Conservation (phyloP, 164 flowering plant genomes). For the Vitis cinerea region DNA sequence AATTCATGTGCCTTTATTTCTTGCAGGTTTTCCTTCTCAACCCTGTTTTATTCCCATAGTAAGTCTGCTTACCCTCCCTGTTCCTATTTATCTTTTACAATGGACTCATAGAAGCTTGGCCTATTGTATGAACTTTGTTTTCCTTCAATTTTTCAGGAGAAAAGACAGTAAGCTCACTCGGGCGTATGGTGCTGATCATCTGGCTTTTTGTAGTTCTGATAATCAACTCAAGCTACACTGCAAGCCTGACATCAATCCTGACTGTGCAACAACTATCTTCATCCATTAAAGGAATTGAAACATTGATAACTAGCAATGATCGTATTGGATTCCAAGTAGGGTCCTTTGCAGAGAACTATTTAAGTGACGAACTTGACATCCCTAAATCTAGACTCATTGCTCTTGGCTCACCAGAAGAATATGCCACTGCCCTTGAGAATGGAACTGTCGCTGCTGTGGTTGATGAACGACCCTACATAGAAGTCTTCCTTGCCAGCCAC, state of each 20-base stretch:
- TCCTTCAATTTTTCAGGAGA: conserved; percentile 45
- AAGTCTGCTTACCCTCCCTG: conserved; percentile 22
- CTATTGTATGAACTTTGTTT: background rate
- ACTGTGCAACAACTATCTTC: conserved; percentile 63
- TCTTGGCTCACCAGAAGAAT: conserved; percentile 52
- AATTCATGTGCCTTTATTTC: background rate
- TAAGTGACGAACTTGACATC: conserved; percentile 53
- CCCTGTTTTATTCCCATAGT: conserved; percentile 74
- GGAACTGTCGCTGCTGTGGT: conserved; percentile 59
- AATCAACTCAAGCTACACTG: conserved; percentile 69
- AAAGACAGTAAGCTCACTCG: conserved; percentile 61
- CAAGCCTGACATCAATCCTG: conserved; percentile 24
- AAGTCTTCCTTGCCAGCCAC: conserved; percentile 48
- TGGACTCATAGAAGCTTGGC: background rate
- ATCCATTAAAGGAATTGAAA: conserved; percentile 53
- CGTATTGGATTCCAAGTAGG: conserved; percentile 66
- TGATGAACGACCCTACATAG: conserved; percentile 61
- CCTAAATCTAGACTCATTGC: conserved; percentile 47
- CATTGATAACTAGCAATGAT: conserved; percentile 35
- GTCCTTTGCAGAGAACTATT: conserved; percentile 60
- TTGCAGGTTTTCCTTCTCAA: conserved; percentile 73
- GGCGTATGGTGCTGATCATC: conserved; percentile 53
- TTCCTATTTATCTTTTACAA: background rate
- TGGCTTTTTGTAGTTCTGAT: conserved; percentile 74
- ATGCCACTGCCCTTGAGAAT: conserved; percentile 44